These are phyloP conservation scores for Colletotrichum shisoi DNA, from an alignment of 2,329 filamentous ascomycete genomes.

Conservation along the genomic window DNA sequence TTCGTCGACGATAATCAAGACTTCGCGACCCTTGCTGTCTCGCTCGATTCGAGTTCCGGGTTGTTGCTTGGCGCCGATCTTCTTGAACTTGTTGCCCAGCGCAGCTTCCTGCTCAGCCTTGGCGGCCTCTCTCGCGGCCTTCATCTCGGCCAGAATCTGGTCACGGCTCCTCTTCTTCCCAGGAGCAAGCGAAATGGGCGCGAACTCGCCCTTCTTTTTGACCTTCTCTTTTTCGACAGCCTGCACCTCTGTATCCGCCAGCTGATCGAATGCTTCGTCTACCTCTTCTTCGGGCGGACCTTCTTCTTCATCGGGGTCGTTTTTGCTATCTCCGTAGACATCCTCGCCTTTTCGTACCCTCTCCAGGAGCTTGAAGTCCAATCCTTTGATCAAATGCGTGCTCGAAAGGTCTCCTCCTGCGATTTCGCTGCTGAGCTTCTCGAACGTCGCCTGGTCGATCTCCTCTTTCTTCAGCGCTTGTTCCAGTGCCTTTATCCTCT, in stretches of 20 bases:
- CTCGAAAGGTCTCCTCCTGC: conserved; percentile 80
- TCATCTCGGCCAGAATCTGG: conserved; percentile 73
- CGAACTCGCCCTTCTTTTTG: conserved; percentile 70
- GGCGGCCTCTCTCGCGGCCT: conserved; percentile 67
- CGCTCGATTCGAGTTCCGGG: conserved; percentile 66
- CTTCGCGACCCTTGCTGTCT: conserved; percentile 68
- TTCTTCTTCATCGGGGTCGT: conserved; percentile 45
- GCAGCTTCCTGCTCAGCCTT: conserved; percentile 61
- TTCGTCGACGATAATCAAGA: conserved; percentile 71
- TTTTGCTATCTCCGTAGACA: conserved; percentile 57
- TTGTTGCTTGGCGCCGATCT: conserved; percentile 65
- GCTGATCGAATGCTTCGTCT: conserved; percentile 71
- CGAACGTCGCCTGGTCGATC: conserved; percentile 81
- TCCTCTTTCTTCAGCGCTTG: conserved; percentile 82
- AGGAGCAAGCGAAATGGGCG: conserved; percentile 59
- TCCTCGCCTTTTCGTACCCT: conserved; percentile 74
- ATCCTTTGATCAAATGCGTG: conserved; percentile 89
- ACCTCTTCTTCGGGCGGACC: conserved; percentile 54
- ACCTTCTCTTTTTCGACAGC: conserved; percentile 60
- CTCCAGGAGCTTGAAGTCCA: conserved; percentile 84
- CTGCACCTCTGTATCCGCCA: conserved; percentile 64
- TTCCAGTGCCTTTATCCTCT: conserved; percentile 79
- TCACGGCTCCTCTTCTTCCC: conserved; percentile 70
- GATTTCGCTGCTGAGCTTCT: conserved; percentile 76
- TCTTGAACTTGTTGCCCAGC: conserved; percentile 69